These are phyloP conservation scores for Coemansia sp. DNA, from an alignment of 192 early-diverging fungal species.

Conservation along the genomic window DNA sequence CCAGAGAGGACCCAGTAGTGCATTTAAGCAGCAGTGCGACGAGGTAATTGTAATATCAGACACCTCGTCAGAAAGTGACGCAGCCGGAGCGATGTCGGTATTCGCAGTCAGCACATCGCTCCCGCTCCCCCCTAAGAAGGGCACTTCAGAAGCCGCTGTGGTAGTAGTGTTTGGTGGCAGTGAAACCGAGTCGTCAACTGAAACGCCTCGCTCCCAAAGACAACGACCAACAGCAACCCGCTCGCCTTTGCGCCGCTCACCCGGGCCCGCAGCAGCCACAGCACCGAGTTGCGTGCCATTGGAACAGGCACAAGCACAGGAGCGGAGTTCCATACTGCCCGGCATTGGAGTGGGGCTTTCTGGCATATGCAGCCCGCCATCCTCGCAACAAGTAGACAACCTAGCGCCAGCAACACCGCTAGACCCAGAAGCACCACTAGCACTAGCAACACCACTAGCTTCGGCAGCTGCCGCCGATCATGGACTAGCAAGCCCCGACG, in stretches of 20 bases:
- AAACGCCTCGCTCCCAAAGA: neutral
- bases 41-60: neutral
- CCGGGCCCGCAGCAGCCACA: neutral
- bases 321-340: slow-evolving; percentile 1
- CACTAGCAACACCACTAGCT: neutral
- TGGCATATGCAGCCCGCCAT: neutral
- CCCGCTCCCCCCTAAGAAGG: neutral
- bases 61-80: neutral
- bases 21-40: neutral
- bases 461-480: neutral
- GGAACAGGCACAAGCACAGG: neutral
- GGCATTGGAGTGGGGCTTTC: neutral
- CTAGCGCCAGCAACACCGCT: neutral
- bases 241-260: neutral
- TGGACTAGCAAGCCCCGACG: neutral
- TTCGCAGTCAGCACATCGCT: neutral
- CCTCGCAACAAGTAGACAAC: neutral
- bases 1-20: neutral
- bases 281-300: neutral
- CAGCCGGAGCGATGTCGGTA: neutral
- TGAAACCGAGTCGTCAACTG: neutral
- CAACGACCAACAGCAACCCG: neutral
- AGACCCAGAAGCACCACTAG: neutral
- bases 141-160: neutral
- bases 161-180: neutral